Conservation (phyloP, 1,284 basidiomycete species). For the Athelia psychrophila region DNA sequence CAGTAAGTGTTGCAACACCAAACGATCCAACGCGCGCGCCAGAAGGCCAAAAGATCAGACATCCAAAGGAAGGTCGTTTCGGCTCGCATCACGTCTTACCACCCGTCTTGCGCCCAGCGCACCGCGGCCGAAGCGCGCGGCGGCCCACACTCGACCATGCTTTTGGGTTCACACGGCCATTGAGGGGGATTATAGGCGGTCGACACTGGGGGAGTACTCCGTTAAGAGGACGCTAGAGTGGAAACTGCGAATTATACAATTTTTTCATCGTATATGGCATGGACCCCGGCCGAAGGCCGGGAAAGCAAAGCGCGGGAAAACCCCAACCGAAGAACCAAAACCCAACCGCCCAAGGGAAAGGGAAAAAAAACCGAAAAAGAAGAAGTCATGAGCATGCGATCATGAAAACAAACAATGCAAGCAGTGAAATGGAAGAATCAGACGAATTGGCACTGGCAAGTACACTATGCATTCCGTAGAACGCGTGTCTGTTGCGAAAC, state of each 20-base stretch:
- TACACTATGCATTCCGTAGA: constrained; percentile 62
- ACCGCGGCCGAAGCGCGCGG: constrained; percentile 36
- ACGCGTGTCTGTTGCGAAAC: constrained; percentile 68
- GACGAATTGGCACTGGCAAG: constrained; percentile 84
- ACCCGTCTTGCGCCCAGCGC: constrained; percentile 62
- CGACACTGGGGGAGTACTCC: constrained; percentile 67
- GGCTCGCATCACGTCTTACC: constrained; percentile 57
- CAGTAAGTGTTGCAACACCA: too few relatives aligned
- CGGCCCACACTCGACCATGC: constrained; percentile 58
- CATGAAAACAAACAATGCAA: background rate
- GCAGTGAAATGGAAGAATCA: constrained; percentile 37
- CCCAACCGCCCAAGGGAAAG: too few relatives aligned
- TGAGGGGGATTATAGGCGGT: constrained; percentile 60
- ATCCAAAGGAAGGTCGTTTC: constrained; percentile 71
- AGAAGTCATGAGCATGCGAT: constrained; percentile 11
- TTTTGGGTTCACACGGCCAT: constrained; percentile 64
- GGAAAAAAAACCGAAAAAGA: constrained; percentile 2
- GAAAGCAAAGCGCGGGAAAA: too few relatives aligned
- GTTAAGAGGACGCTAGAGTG: constrained; percentile 61
- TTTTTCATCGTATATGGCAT: constrained; percentile 51
- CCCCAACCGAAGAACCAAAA: too few relatives aligned
- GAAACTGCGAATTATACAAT: constrained; percentile 75
- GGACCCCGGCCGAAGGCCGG: constrained; percentile 19
- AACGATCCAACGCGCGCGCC: background rate
- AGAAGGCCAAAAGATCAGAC: constrained; percentile 49